Evolutionary conservation across 192 early-diverging fungal genomes (phyloP), one percentile per base, ranked within the genome.

Genomic region (Obelidium mucronatum): DNA sequence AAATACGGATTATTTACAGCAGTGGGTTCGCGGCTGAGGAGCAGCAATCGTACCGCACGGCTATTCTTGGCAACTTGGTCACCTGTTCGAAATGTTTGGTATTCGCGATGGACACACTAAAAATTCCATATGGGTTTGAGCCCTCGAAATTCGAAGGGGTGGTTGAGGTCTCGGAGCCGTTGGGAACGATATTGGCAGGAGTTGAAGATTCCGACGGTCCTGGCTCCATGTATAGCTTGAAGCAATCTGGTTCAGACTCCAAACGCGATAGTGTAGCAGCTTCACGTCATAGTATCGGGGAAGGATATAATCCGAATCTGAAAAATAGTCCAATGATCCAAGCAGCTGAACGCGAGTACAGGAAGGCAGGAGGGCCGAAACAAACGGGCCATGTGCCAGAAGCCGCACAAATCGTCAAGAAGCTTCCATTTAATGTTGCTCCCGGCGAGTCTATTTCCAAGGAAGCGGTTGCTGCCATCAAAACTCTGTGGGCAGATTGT

Each of bases 111-210:
- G 76, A 72, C n/a, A 40, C 58, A 33, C 68, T 83, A 3, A 48
- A 79, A 55, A 73, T 81, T 40, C 74, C 74, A 8, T 81, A 73
- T 60, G 75, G 86, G 13, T 55, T 39, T 28, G 56, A 86, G 86
- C 71, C 82, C 85, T 11, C 55, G 6, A 24, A 8, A 58, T 15
- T 19, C 19, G 86, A 91, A 66, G 75, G 80, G 33, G 86, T 93
- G 68, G 78, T 87, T 15, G 44, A 48, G 11, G 44, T 81, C 85
- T 42, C 83, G 93, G 31, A 91, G 96, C 62, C 76, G 94, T 26
- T 26, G 13, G 17, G 30, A 8, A 1, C 28, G 4, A 22, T 60
- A 40, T 8, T 30, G 48, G 53, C 54, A 39, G 24, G 24, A 36
- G 35, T 53, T 37, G 30, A 31, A 30, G 11, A 35, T 53, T 8